Evolutionary conservation across 352 stramenopile genomes (phyloP), one percentile per base, ranked within the genome.

Genomic region (Globisporangium recalcitrans): DNA sequence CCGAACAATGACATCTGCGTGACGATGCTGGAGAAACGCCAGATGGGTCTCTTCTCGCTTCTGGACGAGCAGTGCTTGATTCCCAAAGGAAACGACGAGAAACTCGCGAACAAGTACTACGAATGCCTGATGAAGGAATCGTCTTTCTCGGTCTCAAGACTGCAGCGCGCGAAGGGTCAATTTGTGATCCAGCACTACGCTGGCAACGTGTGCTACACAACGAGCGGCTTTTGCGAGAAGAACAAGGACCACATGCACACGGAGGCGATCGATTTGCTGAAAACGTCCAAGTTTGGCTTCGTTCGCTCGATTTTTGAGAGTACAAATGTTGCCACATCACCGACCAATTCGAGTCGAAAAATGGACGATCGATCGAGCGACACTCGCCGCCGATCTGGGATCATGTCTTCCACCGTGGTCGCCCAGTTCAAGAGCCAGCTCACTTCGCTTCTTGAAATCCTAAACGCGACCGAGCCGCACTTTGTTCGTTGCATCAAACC

Each of bases 341-440:
- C 48, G n/a, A 68, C 9, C 36, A 60, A 54, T 24, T 55, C n/a
- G 7, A 27, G 46, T 13, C 60, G 62, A 3, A 74, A 62, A 32
- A 31, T 31, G 19, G 19, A 73, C 49, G 13, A 71, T 68, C 26
- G 67, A 55, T 57, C 71, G 57, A 61, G 58, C 34, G 59, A 88
- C 24, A 75, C 42, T 27, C 77, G 82, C 36, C 76, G 80, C 22
- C 78, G 80, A 29, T 92, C 83, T 4, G 81, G 80, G 0, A 91
- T 93, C 38, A 85, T 92, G 82, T 92, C 84, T 11, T 88, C 86
- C 6, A 93, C 84, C 3, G 85, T 93, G 14, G 82, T 91, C 2
- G 68, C 82, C n/a, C 87, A 99, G 70, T 99, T 99, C 77, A 95
- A 95, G 55, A 90, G 70, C 24, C 96, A 99, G 60, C 74, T 99